These are phyloP conservation scores for Gentiana dahurica DNA, from an alignment of 257 asterid species.

Conservation along the genomic window DNA sequence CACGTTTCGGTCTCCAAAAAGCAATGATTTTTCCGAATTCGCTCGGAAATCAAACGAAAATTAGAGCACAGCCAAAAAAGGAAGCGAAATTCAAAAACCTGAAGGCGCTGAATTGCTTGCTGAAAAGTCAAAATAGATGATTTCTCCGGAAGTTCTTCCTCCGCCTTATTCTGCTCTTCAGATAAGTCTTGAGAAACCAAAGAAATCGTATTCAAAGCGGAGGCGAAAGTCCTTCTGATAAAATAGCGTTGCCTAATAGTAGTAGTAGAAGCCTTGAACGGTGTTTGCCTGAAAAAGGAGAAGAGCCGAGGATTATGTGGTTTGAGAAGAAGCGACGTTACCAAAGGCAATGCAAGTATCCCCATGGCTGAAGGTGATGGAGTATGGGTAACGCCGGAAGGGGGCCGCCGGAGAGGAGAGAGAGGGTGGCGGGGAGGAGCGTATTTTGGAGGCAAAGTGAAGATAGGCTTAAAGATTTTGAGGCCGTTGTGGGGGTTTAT, in stretches of 20 bases:
- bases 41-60: background rate
- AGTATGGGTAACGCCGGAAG: background rate
- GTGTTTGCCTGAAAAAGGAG: slow-evolving; percentile 23
- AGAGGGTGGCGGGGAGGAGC: too few species aligned
- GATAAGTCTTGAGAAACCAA: slow-evolving; percentile 15
- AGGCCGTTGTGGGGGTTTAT: too few species aligned
- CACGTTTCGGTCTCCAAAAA: too few species aligned
- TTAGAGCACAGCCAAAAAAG: background rate
- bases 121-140: slow-evolving; percentile 66
- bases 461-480: too few species aligned
- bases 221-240: slow-evolving; percentile 17
- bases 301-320: slow-evolving; percentile 30
- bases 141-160: slow-evolving; percentile 1
- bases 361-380: slow-evolving; percentile 34
- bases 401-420: background rate
- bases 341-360: slow-evolving; percentile 49
- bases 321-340: slow-evolving; percentile 49
- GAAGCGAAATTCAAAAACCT: slow-evolving; percentile 26
- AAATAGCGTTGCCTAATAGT: slow-evolving; percentile 25
- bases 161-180: slow-evolving; percentile 4
- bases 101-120: slow-evolving; percentile 93
- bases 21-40: background rate
- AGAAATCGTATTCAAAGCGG: slow-evolving; percentile 25
- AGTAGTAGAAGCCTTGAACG: slow-evolving; percentile 7
- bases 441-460: too few species aligned